Evolutionary conservation across 176 grass and related monocot species (phyloP), one percentile per base, ranked within the genome.

Genomic region (Musa beccarii): DNA sequence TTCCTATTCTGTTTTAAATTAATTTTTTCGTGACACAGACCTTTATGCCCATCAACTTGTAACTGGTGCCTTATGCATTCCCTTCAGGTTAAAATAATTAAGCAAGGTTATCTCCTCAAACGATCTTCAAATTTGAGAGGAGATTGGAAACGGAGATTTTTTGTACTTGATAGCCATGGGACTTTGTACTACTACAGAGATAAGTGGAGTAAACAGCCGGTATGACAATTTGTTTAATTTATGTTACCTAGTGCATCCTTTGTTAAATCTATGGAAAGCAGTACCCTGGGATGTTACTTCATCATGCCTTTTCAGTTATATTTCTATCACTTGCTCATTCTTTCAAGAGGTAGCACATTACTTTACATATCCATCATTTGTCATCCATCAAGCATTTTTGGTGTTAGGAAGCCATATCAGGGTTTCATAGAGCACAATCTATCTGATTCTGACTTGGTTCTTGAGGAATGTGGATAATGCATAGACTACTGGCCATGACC

Each of bases 51-150:
- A 51, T 70, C 51, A 21, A 21, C 43, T 70, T 70, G 26, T 2
- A 5, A 66, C 9, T 51, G 15, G 57, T 21, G 16, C 21, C 74
- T 23, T 22, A 7, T 24, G 62, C 65, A 74, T 75, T 68, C 85
- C 34, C 78, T 76, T 80, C 82, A 98, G 94, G 94, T 98, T 85
- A 84, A 98, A 90, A 85, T 93, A 89, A 91, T 98, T 78, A 98
- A 98, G 78, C 94, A 98, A 89, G 90, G 86, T 63, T 98, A 98
- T 87, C 82, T 98, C 34, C 85, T 98, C 79, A 98, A 98, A 76
- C 84, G 84, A 17, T 88, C 94, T 75, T 85, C 87, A 85, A 90
- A 81, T 62, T 82, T 75, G 74, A 87, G 86, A 82, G 93, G 89
- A 66, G 94, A 98, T 78, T 98, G 94, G 94, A 93, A 98, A 57